Base-by-base conservation (phyloP, 768 basidiomycete species). In the Chalciporus piperatus region DNA sequence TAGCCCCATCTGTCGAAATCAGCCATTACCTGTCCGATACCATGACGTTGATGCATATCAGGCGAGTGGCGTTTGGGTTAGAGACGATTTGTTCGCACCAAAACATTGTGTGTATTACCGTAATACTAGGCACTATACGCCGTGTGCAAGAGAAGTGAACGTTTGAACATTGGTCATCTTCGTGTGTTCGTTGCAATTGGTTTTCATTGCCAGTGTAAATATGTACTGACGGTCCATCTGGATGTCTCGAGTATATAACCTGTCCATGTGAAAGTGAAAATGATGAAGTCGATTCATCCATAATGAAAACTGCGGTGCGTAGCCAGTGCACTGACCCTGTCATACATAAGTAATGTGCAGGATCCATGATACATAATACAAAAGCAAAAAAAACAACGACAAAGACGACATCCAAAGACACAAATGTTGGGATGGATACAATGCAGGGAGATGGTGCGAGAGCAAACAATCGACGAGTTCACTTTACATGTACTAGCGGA, bases 401-500 rank as follows among this genome's bases (percentile, higher is more conserved):
- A 49, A 48, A 27, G 25, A 37, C 2, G n/a, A 37, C 22, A 41
- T 43, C n/a, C 12, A 17, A 47, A 47, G 48, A 44, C 16, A 30
- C 10, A 51, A 16, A 6, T 1, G 6, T 39, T 27, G 35, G 17
- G 2, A 45, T 42, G 22, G 39, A 22, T 11, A 54, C 42, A 47
- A 40, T 50, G 40, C n/a, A 41, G 22, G 20, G 16, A 7, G 35
- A 52, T 42, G 27, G 42, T 47, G 22, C 13, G 20, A 28, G 41
- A 16, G 35, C 32, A 20, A 39, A 41, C 46, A 12, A 25, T 37
- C 35, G 4, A 37, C 16, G n/a, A 37, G 4, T 37, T 11, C 27
- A 27, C 5, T 30, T 59, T 69, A 62, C 62, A 56, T 65, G 52
- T 56, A 53, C 60, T 68, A 52, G 51, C 17, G 8, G 35, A 45